Conservation (phyloP, 805 yeast genomes). For the Yarrowia divulgata region DNA sequence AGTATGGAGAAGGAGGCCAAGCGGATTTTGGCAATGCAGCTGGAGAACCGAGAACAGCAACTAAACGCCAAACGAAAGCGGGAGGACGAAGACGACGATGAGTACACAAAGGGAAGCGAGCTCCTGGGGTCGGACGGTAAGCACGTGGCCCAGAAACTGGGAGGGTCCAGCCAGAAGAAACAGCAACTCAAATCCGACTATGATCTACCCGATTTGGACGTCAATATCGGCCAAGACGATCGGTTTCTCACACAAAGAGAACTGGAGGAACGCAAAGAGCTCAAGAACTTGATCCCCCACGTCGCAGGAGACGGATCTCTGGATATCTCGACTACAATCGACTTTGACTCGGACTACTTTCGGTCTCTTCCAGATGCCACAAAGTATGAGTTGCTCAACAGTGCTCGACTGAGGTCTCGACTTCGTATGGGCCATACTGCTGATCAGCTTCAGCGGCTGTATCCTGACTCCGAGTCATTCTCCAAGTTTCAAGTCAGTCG, state of each 20-base stretch:
- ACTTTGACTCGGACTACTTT: conserved; percentile 84
- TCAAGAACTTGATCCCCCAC: conserved; percentile 47
- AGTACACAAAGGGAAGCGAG: conserved; percentile 5
- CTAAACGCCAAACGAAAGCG: neutral
- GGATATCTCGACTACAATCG: conserved; percentile 56
- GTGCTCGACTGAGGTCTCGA: conserved; percentile 81
- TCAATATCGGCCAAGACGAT: conserved; percentile 64
- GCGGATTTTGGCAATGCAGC: conserved; percentile 75
- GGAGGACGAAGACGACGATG: neutral
- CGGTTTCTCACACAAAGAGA: conserved; percentile 80
- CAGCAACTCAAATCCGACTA: conserved; percentile 19
- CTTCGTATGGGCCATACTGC: conserved; percentile 94
- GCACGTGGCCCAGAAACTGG: neutral
- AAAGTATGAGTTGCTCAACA: conserved; percentile 86
- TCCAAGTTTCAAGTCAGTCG: conserved; percentile 91
- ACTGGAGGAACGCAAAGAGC: conserved; percentile 58
- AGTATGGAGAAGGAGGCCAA: conserved; percentile 78
- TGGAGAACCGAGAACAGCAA: conserved; percentile 7
- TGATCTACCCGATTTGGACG: conserved; percentile 53
- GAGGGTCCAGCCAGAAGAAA: neutral
- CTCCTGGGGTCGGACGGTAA: neutral
- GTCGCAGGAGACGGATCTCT: conserved; percentile 21
- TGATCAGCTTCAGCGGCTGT: conserved; percentile 81
- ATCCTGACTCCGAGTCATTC: conserved; percentile 87
- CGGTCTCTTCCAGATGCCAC: conserved; percentile 78